Evolutionary conservation across 129 eudicot species (phyloP).

Genomic region (Chrysanthemum lavandulifolium): DNA sequence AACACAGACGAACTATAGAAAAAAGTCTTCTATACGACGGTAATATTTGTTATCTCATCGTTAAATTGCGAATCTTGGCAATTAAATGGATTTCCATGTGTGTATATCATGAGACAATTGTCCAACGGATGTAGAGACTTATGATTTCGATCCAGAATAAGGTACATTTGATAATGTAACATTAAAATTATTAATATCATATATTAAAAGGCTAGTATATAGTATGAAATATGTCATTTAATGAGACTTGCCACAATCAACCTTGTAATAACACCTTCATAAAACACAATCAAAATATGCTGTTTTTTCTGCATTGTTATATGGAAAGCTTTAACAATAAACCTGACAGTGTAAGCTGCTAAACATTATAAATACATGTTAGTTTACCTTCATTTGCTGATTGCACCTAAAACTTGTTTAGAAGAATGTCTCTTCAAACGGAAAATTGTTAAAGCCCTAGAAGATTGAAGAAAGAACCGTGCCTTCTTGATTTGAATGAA

Average conservation of each 20-base stretch:
- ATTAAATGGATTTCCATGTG: too few species aligned
- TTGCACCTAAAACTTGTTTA: neutral
- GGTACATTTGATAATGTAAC: too few species aligned
- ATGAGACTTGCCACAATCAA: neutral
- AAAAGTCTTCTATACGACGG: too few species aligned
- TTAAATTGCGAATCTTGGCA: too few species aligned
- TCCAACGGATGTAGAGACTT: too few species aligned
- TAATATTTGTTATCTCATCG: too few species aligned
- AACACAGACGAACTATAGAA: too few species aligned
- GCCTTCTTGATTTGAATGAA: conserved; percentile 32
- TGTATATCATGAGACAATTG: too few species aligned
- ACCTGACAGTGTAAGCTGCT: conserved; percentile 12
- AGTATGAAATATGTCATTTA: neutral
- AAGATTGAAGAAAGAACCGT: conserved; percentile 13
- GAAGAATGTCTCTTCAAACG: conserved; percentile 24
- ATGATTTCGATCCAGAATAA: too few species aligned
- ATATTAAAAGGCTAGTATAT: too few species aligned
- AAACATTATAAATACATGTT: conserved; percentile 20
- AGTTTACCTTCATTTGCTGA: conserved; percentile 1
- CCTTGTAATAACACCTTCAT: neutral
- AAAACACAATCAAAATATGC: conserved; percentile 1
- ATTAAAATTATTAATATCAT: too few species aligned
- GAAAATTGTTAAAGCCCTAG: conserved; percentile 1
- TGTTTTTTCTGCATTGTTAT: conserved; percentile 3
- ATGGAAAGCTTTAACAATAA: neutral